Conservation (phyloP, 1,284 basidiomycete species). For the Leccinum subrobustum region DNA sequence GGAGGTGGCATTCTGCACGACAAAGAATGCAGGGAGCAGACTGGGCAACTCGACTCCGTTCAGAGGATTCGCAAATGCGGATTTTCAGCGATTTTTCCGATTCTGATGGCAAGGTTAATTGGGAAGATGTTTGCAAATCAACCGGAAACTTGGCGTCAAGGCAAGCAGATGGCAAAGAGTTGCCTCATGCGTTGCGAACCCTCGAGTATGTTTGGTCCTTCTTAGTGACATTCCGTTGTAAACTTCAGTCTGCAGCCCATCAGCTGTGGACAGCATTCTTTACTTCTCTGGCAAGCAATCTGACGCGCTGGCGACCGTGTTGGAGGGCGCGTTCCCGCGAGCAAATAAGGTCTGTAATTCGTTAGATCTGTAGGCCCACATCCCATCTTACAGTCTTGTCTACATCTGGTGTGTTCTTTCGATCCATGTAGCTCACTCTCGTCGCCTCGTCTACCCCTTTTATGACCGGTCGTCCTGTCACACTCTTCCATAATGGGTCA, state of each 20-base stretch:
- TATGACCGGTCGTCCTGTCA: conserved; percentile 77
- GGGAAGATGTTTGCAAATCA: conserved; percentile 52
- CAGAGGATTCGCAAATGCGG: conserved; percentile 17
- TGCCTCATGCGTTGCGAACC: conserved; percentile 16
- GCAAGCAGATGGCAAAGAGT: background rate
- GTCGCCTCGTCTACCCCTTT: conserved; percentile 83
- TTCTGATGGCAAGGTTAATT: conserved; percentile 37
- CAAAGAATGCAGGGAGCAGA: conserved; percentile 7
- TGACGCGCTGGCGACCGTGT: conserved; percentile 58
- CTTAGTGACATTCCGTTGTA: background rate
- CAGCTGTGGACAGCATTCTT: conserved; percentile 38
- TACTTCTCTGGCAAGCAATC: conserved; percentile 64
- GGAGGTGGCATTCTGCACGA: conserved; percentile 60
- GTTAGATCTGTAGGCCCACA: conserved; percentile 4
- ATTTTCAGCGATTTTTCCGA: conserved; percentile 16
- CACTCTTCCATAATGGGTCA: conserved; percentile 62
- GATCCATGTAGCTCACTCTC: conserved; percentile 57
- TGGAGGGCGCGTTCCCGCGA: conserved; percentile 44
- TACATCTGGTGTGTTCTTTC: conserved; percentile 2
- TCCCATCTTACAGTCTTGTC: background rate
- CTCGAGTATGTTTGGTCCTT: conserved; percentile 21
- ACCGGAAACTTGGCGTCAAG: conserved; percentile 14
- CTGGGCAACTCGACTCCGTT: conserved; percentile 24
- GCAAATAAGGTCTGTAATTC: conserved; percentile 50
- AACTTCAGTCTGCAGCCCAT: conserved; percentile 14